A percentile compares a stretch with the other conserved stretches of the same genome.
These are phyloP conservation scores for Staphylotrichum tortipilum DNA, from an alignment of 495 filamentous ascomycete genomes.

Conservation along the genomic window DNA sequence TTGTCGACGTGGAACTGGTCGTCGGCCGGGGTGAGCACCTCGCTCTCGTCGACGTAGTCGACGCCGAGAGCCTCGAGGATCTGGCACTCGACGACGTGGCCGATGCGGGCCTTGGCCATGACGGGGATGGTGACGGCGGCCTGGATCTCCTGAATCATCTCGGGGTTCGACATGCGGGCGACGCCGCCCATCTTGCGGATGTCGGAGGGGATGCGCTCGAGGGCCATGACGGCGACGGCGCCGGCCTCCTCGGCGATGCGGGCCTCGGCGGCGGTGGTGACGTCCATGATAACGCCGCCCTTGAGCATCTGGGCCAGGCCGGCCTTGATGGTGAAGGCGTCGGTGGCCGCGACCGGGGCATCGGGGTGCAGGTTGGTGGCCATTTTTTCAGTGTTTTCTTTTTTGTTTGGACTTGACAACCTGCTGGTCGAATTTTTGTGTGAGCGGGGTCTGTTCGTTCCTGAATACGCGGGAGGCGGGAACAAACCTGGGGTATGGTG, in stretches of 20 bases:
- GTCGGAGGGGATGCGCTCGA: constrained; percentile 95
- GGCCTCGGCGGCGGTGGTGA: constrained; percentile 88
- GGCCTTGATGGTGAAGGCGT: constrained; percentile 71
- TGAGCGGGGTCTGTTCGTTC: neutral
- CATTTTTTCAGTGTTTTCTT: too few relatives aligned
- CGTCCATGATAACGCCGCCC: constrained; percentile 99
- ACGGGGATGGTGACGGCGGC: constrained; percentile 94
- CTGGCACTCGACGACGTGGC: constrained; percentile 97
- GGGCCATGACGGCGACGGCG: constrained; percentile 93
- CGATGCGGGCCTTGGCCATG: constrained; percentile 98
- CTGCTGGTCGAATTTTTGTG: too few relatives aligned
- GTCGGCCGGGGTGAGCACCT: constrained; percentile 94
- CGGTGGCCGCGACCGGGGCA: constrained; percentile 18
- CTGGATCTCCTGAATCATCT: constrained; percentile 96
- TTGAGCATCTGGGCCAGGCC: constrained; percentile 96
- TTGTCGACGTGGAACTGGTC: constrained; percentile 87
- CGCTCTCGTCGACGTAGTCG: constrained; percentile 96
- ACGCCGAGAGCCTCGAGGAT: constrained; percentile 91
- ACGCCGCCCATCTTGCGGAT: constrained; percentile 90
- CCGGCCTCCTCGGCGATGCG: constrained; percentile 96
- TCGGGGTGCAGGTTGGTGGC: constrained; percentile 16
- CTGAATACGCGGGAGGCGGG: too few relatives aligned
- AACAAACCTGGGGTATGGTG: too few relatives aligned
- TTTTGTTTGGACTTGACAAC: constrained; percentile 8
- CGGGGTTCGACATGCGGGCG: constrained; percentile 91